A percentile compares a stretch with the other conserved stretches of the same genome.
Evolutionary conservation across 768 basidiomycete genomes (phyloP).

Genomic region (Russula virescens): DNA sequence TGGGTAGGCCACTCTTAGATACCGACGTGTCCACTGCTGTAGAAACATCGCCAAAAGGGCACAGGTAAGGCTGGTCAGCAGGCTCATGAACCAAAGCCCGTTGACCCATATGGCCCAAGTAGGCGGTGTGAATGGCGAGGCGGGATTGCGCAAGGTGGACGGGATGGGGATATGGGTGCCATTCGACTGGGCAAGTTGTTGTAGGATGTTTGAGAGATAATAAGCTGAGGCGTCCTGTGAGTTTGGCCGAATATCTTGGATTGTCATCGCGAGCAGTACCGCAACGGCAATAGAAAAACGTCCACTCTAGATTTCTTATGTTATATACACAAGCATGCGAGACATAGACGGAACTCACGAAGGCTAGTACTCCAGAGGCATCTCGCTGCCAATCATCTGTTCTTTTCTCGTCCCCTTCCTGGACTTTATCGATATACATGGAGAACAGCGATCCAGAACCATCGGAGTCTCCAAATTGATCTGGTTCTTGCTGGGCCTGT

Average conservation of each 20-base stretch:
- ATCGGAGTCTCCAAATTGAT: neutral
- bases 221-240: neutral
- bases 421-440: conserved; percentile 14
- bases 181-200: neutral
- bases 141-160: neutral
- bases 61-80: conserved; percentile 37
- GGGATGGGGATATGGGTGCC: neutral
- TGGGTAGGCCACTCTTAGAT: conserved; percentile 29
- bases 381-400: conserved; percentile 17
- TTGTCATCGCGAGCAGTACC: conserved; percentile 9
- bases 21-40: conserved; percentile 46
- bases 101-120: conserved; percentile 36
- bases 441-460: conserved; percentile 13
- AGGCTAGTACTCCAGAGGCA: conserved; percentile 16
- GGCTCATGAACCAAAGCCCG: conserved; percentile 37
- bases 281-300: conserved; percentile 20
- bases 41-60: conserved; percentile 42
- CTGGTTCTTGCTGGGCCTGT: neutral
- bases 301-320: conserved; percentile 9
- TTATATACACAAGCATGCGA: neutral
- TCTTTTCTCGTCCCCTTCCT: conserved; percentile 7
- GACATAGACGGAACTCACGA: neutral
- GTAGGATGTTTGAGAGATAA: conserved; percentile 12
- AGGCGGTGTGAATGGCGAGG: conserved; percentile 24
- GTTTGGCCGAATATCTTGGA: conserved; percentile 5